Evolutionary conservation across 306 rosid genomes (phyloP), one percentile per base, ranked within the genome.

Genomic region (Astragalus glycyphyllos): DNA sequence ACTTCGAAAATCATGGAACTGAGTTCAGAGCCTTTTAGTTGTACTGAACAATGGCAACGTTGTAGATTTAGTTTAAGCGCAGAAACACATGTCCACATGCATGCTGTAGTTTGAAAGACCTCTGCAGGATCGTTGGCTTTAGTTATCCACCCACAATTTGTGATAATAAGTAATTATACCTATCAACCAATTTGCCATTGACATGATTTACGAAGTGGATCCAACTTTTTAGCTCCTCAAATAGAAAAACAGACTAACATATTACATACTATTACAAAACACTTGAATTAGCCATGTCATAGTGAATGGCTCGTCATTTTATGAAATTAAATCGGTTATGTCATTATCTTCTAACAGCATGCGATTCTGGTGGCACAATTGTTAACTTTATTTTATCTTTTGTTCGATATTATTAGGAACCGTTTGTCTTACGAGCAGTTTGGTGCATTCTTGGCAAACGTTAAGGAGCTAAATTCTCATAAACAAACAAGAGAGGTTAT

Each of bases 361-460:
- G 10, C 65, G 41, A 26, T 51, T 41, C 47, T 9, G 29, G 49
- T 26, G 15, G 26, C 40, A 56, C 63, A 38, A 12, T 20, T 60
- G 69, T 77, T 34, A 17, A 32, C 47, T 35, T 67, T 26, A 45
- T 29, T 20, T 77, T 5, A 41, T 79, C 11, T 53, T 15, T 3
- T 34, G 67, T 76, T 56, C 76, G 70, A 65, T 40, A 8, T 58
- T 13, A 23, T 72, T 70, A 94, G 99, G 97, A 89, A 85, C 74
- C 97, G 99, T 11, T 75, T 94, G 87, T 94, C 99, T 11, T 94
- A 95, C 46, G 99, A 91, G 82, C 97, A 91, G 73, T 95, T 95
- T 80, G 87, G 99, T 72, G 88, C 96, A 73, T 95, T 95, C 79
- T 76, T 95, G 68, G 86, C 96, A 65, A 95, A 86, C 82, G 99